phyloP scores from a whole-genome alignment of 2,329 filamentous ascomycete genomes.

The Exophiala xenobiotica region DNA sequence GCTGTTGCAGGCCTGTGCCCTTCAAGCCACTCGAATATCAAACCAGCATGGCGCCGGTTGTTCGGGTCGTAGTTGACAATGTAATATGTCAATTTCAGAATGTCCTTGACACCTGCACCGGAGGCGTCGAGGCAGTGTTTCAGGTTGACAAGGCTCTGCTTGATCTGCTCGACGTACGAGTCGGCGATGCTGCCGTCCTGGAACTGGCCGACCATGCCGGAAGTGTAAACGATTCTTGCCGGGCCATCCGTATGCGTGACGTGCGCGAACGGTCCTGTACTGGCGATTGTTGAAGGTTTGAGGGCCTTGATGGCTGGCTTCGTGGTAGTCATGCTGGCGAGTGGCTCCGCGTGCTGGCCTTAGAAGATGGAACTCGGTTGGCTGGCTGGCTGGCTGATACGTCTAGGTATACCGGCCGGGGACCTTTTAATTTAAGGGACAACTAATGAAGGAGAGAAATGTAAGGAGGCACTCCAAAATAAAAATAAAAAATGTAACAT shows the following conservation, averaged over 20 bases:
- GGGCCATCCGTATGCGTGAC: not conserved
- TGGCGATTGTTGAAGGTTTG: not conserved
- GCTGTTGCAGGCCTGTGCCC: slow-evolving; percentile 44
- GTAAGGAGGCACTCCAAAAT: too few species aligned
- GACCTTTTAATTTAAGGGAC: too few species aligned
- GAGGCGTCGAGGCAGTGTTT: slow-evolving; percentile 37
- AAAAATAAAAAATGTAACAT: too few species aligned
- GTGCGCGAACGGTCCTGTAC: not conserved
- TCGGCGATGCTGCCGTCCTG: not conserved
- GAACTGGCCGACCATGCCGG: not conserved
- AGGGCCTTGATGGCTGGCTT: not conserved
- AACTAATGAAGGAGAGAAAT: too few species aligned
- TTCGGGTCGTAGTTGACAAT: slow-evolving; percentile 46
- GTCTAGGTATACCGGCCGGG: too few species aligned
- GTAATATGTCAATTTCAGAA: slow-evolving; percentile 43
- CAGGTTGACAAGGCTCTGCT: slow-evolving; percentile 25
- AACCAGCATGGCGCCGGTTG: slow-evolving; percentile 38
- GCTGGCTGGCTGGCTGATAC: too few species aligned
- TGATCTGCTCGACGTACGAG: slow-evolving; percentile 2
- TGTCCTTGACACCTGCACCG: slow-evolving; percentile 38
- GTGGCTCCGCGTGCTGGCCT: not conserved
- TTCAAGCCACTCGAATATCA: slow-evolving; percentile 39
- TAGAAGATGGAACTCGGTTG: not conserved
- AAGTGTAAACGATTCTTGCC: not conserved
- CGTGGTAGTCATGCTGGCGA: not conserved